Conservation (phyloP, 176 grass and related monocot species). For the Guadua angustifolia region DNA sequence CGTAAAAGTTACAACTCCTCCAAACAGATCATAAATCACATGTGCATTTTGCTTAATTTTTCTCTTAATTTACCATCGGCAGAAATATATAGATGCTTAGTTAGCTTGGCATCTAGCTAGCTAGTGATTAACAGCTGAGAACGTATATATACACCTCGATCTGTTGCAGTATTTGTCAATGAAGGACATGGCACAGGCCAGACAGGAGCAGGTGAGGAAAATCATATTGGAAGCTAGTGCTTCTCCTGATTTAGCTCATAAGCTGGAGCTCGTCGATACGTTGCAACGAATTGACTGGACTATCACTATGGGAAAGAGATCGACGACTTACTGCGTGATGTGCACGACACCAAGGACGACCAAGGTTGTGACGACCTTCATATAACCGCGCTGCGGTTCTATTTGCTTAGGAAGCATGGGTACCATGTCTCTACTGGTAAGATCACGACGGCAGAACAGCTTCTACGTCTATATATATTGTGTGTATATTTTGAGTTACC, state of each 20-base stretch:
- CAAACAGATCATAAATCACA: not conserved
- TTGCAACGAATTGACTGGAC: conserved; percentile 31
- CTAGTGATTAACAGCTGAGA: too few species aligned
- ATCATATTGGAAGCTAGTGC: not conserved
- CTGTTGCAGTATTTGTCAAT: conserved; percentile 17
- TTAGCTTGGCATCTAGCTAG: too few species aligned
- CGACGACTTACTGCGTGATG: not conserved
- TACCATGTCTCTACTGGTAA: conserved; percentile 24
- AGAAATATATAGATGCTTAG: too few species aligned
- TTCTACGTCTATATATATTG: not conserved
- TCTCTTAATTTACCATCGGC: too few species aligned
- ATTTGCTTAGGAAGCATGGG: conserved; percentile 48
- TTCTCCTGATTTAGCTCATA: not conserved
- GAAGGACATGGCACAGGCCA: not conserved
- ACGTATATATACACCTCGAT: too few species aligned
- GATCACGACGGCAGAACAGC: too few species aligned
- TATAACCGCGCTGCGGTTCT: conserved; percentile 25
- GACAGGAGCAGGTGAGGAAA: conserved; percentile 9
- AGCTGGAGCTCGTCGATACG: conserved; percentile 45
- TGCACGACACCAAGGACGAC: not conserved
- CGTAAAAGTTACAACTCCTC: too few species aligned
- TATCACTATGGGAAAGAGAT: conserved; percentile 55
- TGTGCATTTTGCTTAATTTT: too few species aligned
- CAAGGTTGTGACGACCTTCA: not conserved
- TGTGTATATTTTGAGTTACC: not conserved